Conservation (phyloP, 768 basidiomycete genomes). For the Dendrothele bispora region DNA sequence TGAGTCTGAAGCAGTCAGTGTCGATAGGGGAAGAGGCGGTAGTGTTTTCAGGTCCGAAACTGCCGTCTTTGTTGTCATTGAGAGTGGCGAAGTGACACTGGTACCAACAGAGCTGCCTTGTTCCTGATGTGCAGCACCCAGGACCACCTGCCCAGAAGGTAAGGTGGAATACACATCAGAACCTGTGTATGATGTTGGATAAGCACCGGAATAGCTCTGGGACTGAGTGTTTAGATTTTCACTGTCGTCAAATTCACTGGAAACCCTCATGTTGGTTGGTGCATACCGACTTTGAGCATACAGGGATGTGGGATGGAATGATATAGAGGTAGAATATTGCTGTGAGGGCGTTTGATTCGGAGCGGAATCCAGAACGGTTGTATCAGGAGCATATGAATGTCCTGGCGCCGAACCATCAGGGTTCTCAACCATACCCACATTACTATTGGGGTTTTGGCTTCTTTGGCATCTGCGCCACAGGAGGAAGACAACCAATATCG, state of each 20-base stretch:
- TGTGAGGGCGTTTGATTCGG: no score
- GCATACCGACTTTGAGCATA: no score
- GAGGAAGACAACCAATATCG: background rate
- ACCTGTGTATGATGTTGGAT: no score
- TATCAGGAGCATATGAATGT: no score
- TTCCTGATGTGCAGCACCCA: constrained; percentile 1
- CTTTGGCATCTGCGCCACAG: background rate
- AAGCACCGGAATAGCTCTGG: no score
- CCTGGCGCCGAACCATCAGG: no score
- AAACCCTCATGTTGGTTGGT: no score
- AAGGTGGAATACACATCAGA: background rate
- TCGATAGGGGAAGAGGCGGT: background rate
- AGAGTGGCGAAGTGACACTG: background rate
- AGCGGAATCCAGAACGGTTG: no score
- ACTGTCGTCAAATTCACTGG: no score
- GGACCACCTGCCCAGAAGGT: background rate
- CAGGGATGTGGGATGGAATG: no score
- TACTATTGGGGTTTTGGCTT: background rate
- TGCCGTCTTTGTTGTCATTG: background rate
- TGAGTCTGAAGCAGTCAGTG: background rate
- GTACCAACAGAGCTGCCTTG: background rate
- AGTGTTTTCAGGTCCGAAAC: background rate
- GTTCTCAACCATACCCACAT: background rate
- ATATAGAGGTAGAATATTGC: no score
- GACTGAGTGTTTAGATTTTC: no score